Base-by-base conservation (phyloP, 176 grass and related monocot genomes). In the Juncus inflexus region DNA sequence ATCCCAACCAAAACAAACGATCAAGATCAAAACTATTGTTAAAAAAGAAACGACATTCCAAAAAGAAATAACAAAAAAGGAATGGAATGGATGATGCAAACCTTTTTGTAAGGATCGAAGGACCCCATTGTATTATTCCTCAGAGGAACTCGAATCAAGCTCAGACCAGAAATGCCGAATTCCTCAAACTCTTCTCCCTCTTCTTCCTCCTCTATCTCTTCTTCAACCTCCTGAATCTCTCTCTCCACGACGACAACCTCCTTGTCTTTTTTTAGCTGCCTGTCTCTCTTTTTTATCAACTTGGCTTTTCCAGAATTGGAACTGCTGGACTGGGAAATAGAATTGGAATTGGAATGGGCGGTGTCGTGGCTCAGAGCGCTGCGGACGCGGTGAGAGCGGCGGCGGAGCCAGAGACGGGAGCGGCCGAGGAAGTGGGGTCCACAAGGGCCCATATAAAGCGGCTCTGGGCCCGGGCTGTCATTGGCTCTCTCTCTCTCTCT, bases 331-430 rank as follows among this genome's bases (percentile, higher is more conserved):
- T 69, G 37, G 3, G 37, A 42, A 19, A 5, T 15, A 10, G 66
- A 42, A 42, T 12, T 42, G 1, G 66, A 69, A 51, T 6, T 5
- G 50, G 65, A 68, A 68, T 8, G 15, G 58, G 64, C 79, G 60
- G 75, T 45, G 10, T 72, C 70, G 47, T 57, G 47, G 80, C 55
- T 7, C 53, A 71, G 66, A 63, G 76, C 5, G 61, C 54, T 55
- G 42, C 50, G 72, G 79, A 89, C 69, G 54, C 58, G 61, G 52
- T 63, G 59, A 72, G 72, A 47, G 15, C 60, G 61, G 77, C 81
- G 78, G 59, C 82, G 79, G 72, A 89, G 71, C 82, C 58, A 66
- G 63, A 77, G 74, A 74, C 69, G 35, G 39, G 65, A 54, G 62
- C 79, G 79, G 76, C 64, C 72, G 74, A 50, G 57, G 83, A 83